Evolutionary conservation across 257 asterid genomes (phyloP), one percentile per base, ranked within the genome.

Genomic region (Plantago elongata): DNA sequence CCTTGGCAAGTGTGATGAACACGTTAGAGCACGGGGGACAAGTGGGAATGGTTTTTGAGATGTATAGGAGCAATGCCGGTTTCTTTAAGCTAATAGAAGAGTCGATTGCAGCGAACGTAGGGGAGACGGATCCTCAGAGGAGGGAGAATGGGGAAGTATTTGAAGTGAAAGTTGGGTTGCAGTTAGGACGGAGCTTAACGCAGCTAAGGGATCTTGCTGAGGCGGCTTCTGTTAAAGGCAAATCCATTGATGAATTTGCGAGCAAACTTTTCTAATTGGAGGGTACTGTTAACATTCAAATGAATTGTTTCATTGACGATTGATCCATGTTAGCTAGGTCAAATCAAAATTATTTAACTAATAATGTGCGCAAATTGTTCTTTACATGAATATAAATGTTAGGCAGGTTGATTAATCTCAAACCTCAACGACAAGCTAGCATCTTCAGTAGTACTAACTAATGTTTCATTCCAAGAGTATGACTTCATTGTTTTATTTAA

Each of bases 31-130:
- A 89, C 54, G 97, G 95, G 0, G 86, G 83, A 17, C 94, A 86
- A 57, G 86, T 86, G 15, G 97, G 97, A 4, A 89, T 86, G 95
- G 86, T 82, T 81, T 79, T 81, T n/a, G 97, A 89, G 61, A 84
- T 82, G 95, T 89, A 89, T 51, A 45, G 97, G 17, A 70, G 83
- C 74, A 82, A 81, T 3, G 95, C 95, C 0, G 97, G 97, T 12
- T 86, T 89, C 72, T 89, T 89, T 18, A 47, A 69, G 69, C 44
- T 68, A 58, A 75, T 86, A 87, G 82, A 86, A 38, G 91, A 86
- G 18, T 65, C 88, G 3, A 86, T 89, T 4, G 85, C 73, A 34
- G 65, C 72, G 15, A 83, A 77, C 29, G 37, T 86, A 83, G 60
- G 45, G 9, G 87, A 84, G 64, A 66, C 52, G 18, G 86, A 84